Conservation (phyloP, 176 grass and related monocot genomes). For the Aegilops longissima region DNA sequence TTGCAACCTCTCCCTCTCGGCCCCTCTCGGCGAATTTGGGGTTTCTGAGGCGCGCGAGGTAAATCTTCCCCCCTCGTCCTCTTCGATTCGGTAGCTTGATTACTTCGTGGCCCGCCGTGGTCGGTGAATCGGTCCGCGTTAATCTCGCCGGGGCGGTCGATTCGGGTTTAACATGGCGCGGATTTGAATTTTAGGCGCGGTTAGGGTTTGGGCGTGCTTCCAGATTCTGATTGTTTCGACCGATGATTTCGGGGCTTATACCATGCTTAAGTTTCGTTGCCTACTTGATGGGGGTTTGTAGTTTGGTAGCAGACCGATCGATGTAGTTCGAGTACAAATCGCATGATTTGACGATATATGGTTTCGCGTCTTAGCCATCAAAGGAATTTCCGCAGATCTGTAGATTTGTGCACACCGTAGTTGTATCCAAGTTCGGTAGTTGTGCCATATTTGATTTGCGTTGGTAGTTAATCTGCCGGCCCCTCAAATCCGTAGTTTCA, state of each 20-base stretch:
- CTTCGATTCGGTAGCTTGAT: neutral
- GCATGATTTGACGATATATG: neutral
- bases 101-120: neutral
- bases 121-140: neutral
- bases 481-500: neutral
- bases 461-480: neutral
- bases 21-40: conserved; percentile 9
- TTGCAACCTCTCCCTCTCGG: neutral
- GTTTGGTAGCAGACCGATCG: neutral
- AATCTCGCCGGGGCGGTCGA: neutral
- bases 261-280: neutral
- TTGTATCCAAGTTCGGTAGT: neutral
- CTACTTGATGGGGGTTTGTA: neutral
- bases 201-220: conserved; percentile 22
- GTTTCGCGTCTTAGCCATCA: neutral
- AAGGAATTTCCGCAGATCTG: neutral
- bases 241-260: neutral
- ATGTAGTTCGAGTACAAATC: neutral
- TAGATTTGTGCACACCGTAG: neutral
- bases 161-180: neutral
- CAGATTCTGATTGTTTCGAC: neutral
- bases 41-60: conserved; percentile 29
- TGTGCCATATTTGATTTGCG: neutral
- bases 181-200: neutral
- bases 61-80: neutral